phyloP scores from a whole-genome alignment of 169 alveolate species.

The Perkinsus marinus region DNA sequence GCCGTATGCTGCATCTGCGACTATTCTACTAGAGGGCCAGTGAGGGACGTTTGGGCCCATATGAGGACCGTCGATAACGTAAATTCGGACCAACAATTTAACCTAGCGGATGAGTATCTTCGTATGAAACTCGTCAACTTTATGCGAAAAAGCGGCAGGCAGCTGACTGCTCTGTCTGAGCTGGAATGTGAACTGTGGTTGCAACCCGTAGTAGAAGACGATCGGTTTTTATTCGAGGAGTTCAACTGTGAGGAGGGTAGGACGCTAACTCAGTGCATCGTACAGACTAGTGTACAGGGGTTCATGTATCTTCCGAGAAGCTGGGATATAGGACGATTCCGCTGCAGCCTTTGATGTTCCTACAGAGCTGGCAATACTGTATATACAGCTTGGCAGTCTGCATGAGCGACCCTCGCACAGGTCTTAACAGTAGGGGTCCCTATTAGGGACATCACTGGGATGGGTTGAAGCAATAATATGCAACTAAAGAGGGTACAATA shows the following conservation, averaged over 20 bases:
- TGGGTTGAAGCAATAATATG: too few relatives aligned
- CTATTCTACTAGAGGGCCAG: neutral
- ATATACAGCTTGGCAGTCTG: too few relatives aligned
- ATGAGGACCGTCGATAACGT: neutral
- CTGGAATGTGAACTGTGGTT: neutral
- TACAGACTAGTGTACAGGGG: too few relatives aligned
- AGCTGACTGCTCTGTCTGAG: neutral
- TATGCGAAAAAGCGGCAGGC: neutral
- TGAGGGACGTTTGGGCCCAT: neutral
- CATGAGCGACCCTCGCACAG: too few relatives aligned
- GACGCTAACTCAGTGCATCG: too few relatives aligned
- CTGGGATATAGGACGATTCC: too few relatives aligned
- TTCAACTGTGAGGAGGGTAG: neutral
- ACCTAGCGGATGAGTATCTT: neutral
- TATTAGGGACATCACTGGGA: too few relatives aligned
- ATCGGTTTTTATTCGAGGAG: neutral
- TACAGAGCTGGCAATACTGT: too few relatives aligned
- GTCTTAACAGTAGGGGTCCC: too few relatives aligned
- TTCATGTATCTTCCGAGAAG: too few relatives aligned
- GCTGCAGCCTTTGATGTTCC: too few relatives aligned
- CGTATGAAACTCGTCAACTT: neutral
- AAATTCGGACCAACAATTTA: neutral
- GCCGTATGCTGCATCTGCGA: neutral
- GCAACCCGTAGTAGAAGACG: neutral
- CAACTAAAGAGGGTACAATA: too few relatives aligned